Evolutionary conservation across 2,329 filamentous ascomycete species (phyloP), one percentile per base, ranked within the genome.

Genomic region (Fusarium kyushuense): DNA sequence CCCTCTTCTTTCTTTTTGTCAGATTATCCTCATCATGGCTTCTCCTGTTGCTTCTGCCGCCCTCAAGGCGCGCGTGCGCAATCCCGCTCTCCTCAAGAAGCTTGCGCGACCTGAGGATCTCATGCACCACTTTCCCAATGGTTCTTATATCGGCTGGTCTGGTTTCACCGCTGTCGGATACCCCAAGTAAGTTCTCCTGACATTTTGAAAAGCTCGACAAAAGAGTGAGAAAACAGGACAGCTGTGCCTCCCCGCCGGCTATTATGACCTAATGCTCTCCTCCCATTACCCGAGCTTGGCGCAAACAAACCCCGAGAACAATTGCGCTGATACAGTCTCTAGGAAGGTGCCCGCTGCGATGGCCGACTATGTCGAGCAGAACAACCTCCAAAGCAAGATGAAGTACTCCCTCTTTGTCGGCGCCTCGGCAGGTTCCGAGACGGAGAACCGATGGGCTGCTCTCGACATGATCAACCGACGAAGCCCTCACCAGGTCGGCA

Each of bases 81-180:
- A 92, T 69, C 90, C 93, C 23, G 91, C 90, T 41, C 89, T 95
- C 79, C 85, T 96, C 58, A 90, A 89, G 74, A 96, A 95, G 85
- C 84, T 97, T 61, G 89, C 90, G 73, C 89, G 89, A 73, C 88
- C 93, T 36, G 88, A 96, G 79, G 93, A 96, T 77, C 80, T 96
- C 68, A 85, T 97, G 63, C 85, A 91, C 67, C 86, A 92, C 72
- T 97, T 97, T 75, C 93, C 93, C 69, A 88, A 96, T 83, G 90
- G 90, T 76, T 81, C 92, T n/a, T 96, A 96, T 79, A 88, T 97
- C 74, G 94, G 93, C 75, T 97, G 93, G 93, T 93, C 90, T 68
- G 93, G 93, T 35, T 97, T 97, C 80, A 97, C 93, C 14, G 93
- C 93, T 73, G 93, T 96, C 54, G 92, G 92, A 62, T 96, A 96